Base-by-base conservation (phyloP, 1,284 basidiomycete species). In the Caloboletus inedulis region DNA sequence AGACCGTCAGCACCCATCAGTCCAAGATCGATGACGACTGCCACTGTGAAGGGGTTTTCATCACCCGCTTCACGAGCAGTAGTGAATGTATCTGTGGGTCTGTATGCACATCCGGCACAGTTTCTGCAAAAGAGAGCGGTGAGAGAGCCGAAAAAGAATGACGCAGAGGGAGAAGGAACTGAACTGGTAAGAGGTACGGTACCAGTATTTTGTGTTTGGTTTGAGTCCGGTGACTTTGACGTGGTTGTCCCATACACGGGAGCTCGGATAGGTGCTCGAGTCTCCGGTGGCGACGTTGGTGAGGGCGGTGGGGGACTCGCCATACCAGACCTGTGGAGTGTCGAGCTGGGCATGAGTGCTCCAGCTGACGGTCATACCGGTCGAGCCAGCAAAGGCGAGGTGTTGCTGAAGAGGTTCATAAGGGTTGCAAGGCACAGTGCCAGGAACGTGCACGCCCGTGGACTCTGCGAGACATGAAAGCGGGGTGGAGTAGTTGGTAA, bases 281-380 rank as follows among this genome's bases (percentile, higher is more conserved):
- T 0, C 45, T 25, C 63, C 64, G 8, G 36, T 49, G 13, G 53
- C 60, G 19, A 65, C 57, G 10, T 40, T 59, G 16, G 53, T 59
- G 36, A 65, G 60, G 0, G 55, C 8, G 6, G 18, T 37, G 1
- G 56, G 65, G 8, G 56, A 52, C 16, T 63, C 37, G 6, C 63
- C 64, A 5, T 66, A 68, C 55, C 55, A 65, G 2, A 65, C 66
- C 40, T 68, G 62, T 0, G 63, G 65, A 7, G 45, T 42, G 19
- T 58, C 62, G 4, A 65, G 50, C 47, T 57, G 57, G 4, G 33
- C 34, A 4, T 51, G 31, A 14, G 63, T 66, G 47, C 49, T 63
- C 65, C 65, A 65, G 47, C 63, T 65, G 8, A 65, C 54, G 8
- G 55, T 61, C 65, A 65, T 65, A 16, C 63, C 65, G 7, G 55